Base-by-base conservation (phyloP, 345 rosid genomes). In the Syzygium aqueum region DNA sequence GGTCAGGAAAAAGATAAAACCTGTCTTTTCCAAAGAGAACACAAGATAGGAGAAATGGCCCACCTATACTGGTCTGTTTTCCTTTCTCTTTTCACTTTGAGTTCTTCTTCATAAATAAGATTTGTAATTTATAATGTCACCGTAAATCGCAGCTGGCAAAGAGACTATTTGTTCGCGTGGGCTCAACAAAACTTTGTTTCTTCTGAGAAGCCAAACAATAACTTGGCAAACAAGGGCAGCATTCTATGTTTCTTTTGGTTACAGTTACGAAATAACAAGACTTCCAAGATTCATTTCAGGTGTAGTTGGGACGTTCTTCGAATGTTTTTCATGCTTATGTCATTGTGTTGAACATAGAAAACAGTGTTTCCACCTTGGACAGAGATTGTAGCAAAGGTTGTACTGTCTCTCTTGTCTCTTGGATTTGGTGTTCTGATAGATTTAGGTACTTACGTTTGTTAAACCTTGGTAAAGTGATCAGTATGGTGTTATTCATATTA, bases 1-100 rank as follows among this genome's bases (percentile, higher is more conserved):
- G 65, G 88, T 87, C 33, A 92, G 91, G 89, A 92, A 91, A 57
- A 93, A 90, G 86, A 84, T 89, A 4, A 93, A 92, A 86, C 91
- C 93, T 28, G 87, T 91, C 86, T 89, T 92, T 87, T 90, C 87
- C 51, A 90, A 87, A 6, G 94, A 91, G 3, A 92, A 91, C 85
- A 86, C 91, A 92, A 91, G 67, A 25, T 33, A 5, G 14, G 80
- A 19, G 49, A 73, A 73, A 73, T 73, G 49, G 80, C 80, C 80
- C 7, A 1, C 49, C 27, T 19, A 9, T 9, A 10, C 49, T 33
- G 80, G 80, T 57, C 63, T 57, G 28, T 73, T 37, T 37, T 33
- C 37, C 80, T 33, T 67, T 17, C 80, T 49, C 80, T 73, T 73
- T 19, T 10, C 22, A 17, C 14, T 73, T 73, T 37, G 49, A 37